Conservation (phyloP, 164 flowering plant species). For the Paratinospora sagittata region DNA sequence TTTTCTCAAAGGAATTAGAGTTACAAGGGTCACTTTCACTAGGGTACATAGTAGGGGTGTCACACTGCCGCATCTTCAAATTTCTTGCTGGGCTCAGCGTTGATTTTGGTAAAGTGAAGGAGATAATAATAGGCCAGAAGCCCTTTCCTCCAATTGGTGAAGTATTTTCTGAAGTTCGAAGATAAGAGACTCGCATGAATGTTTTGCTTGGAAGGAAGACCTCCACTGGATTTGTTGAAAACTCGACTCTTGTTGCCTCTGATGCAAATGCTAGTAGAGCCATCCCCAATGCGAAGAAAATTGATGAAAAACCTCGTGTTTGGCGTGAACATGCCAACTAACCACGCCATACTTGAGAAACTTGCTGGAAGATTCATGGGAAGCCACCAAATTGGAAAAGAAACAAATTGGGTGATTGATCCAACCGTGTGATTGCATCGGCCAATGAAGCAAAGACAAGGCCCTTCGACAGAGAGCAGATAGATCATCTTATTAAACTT, state of each 20-base stretch:
- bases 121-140: not conserved
- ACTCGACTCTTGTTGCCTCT: not conserved
- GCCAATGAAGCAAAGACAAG: not conserved
- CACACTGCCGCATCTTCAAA: slow-evolving; percentile 3
- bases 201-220: not conserved
- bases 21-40: no score
- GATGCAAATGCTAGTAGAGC: not conserved
- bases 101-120: slow-evolving; percentile 4
- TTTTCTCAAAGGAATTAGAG: no score
- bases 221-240: not conserved
- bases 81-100: slow-evolving; percentile 5
- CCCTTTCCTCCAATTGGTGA: slow-evolving; percentile 7
- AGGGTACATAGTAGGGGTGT: no score
- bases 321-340: slow-evolving; percentile 11
- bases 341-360: slow-evolving; percentile 9
- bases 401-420: no score
- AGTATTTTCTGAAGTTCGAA: not conserved
- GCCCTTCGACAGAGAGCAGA: not conserved
- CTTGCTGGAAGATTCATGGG: slow-evolving; percentile 7
- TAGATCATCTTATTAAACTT: not conserved
- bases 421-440: not conserved
- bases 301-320: not conserved
- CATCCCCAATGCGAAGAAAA: not conserved
- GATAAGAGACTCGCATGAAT: not conserved
- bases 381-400: slow-evolving; percentile 14